Evolutionary conservation across 73 alveolate species (phyloP).

Genomic region (Paramecium caudatum): DNA sequence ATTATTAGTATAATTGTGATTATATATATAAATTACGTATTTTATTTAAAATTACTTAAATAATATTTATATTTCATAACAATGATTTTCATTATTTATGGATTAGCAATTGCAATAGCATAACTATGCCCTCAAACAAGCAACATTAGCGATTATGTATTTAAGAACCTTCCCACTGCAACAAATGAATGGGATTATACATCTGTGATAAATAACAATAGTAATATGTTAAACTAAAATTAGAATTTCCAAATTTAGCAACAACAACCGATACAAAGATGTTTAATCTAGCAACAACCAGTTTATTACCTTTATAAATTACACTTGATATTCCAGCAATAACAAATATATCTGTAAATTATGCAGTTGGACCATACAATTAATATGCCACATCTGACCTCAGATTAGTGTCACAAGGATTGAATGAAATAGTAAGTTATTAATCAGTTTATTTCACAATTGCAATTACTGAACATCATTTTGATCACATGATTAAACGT

Average conservation of each 20-base stretch:
- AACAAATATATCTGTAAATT: background rate
- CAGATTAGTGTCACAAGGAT: background rate
- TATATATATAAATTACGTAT: background rate
- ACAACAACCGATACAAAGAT: background rate
- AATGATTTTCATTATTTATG: background rate
- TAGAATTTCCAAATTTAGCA: background rate
- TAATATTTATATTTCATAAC: too few relatives aligned
- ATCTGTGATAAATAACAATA: background rate
- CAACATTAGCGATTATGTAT: background rate
- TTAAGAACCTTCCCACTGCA: background rate
- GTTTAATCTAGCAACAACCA: background rate
- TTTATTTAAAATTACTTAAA: background rate
- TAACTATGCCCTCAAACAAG: background rate
- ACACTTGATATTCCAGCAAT: conserved; percentile 1
- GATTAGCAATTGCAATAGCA: background rate
- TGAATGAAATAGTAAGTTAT: background rate
- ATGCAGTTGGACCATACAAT: background rate
- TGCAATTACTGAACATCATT: background rate
- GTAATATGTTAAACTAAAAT: background rate
- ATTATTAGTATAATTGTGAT: conserved; percentile 32
- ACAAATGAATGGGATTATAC: conserved; percentile 1
- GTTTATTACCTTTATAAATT: background rate
- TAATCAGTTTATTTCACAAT: background rate
- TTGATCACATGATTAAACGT: background rate
- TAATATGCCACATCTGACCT: background rate